Conservation (phyloP, 1,284 basidiomycete genomes). For the Ustilago bromivora region DNA sequence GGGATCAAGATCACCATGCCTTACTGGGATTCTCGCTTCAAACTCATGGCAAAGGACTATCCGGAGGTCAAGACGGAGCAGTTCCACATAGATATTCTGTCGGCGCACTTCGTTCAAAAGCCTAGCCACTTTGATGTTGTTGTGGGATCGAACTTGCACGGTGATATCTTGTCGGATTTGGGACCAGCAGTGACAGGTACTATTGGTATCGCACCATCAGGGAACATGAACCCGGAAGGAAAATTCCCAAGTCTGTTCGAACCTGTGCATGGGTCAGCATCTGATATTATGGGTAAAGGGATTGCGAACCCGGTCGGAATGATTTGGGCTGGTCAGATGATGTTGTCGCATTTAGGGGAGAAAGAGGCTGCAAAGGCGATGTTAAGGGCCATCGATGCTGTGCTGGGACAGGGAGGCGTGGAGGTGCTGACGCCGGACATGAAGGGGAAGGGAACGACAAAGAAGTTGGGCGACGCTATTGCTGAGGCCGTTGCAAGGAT, state of each 20-base stretch:
- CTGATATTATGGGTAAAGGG: conserved; percentile 42
- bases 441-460: conserved; percentile 44
- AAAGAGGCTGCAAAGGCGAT: conserved; percentile 73
- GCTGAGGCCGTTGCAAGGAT: conserved; percentile 27
- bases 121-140: conserved; percentile 75
- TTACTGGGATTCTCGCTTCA: conserved; percentile 71
- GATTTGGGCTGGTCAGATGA: conserved; percentile 76
- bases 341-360: conserved; percentile 74
- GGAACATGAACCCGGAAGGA: conserved; percentile 74
- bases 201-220: conserved; percentile 75
- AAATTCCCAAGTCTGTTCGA: conserved; percentile 72
- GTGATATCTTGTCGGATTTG: conserved; percentile 75
- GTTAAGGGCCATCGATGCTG: conserved; percentile 74
- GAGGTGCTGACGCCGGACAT: conserved; percentile 45
- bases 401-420: conserved; percentile 27
- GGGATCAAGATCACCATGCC: conserved; percentile 64
- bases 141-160: conserved; percentile 75
- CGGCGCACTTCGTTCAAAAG: conserved; percentile 73
- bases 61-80: conserved; percentile 72
- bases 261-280: conserved; percentile 67
- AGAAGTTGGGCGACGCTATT: conserved; percentile 47
- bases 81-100: conserved; percentile 72
- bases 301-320: conserved; percentile 71
- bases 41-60: conserved; percentile 73
- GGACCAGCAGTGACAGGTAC: conserved; percentile 75